Conservation (phyloP, 257 asterid genomes). For the Gynochthodes officinalis region DNA sequence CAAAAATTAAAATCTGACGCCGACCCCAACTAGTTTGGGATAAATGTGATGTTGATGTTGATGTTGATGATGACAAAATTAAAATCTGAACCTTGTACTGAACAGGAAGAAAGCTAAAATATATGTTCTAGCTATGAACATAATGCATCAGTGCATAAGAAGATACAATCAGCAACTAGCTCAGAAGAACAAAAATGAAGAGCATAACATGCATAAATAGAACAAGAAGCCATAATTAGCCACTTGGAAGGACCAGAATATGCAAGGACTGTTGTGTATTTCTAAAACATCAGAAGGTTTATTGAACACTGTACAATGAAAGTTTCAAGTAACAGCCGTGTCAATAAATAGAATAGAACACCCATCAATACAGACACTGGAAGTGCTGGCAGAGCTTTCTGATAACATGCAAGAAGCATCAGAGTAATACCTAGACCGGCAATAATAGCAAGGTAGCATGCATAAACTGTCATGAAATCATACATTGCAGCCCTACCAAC, state of each 20-base stretch:
- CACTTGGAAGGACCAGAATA: not conserved
- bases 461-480: conserved; percentile 91
- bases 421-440: conserved; percentile 92
- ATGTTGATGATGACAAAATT: no score
- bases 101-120: not conserved
- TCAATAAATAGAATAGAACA: conserved; percentile 74
- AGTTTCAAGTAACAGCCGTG: conserved; percentile 77
- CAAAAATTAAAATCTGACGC: no score
- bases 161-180: not conserved
- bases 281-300: conserved; percentile 84
- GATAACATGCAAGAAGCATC: conserved; percentile 76
- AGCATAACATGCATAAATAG: no score
- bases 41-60: no score
- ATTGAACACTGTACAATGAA: conserved; percentile 82
- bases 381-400: conserved; percentile 96
- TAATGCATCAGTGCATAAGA: not conserved
- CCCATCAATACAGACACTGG: conserved; percentile 85
- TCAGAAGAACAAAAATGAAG: not conserved
- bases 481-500: conserved; percentile 98
- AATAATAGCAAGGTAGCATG: conserved; percentile 90
- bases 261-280: conserved; percentile 3
- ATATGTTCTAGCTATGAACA: not conserved
- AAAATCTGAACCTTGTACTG: not conserved
- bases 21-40: no score
- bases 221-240: not conserved